A percentile compares a stretch with the other conserved stretches of the same genome.
phyloP scores from a whole-genome alignment of 352 stramenopile genomes.

The Phytophthora sp. region DNA sequence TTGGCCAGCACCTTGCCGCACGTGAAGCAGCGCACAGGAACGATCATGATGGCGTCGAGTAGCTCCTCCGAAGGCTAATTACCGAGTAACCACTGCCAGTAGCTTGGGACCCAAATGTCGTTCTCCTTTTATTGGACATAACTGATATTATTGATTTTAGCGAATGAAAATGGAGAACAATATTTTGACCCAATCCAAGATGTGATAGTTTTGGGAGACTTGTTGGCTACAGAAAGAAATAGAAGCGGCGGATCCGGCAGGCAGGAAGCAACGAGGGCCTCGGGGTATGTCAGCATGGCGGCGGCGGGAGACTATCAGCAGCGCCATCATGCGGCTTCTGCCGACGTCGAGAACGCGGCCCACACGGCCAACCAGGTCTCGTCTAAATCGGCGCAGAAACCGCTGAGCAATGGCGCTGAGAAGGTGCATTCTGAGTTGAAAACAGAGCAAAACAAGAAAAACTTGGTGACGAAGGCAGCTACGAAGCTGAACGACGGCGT shows the following conservation, averaged over 20 bases:
- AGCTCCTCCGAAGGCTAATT: constrained; percentile 22
- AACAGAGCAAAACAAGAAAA: constrained; percentile 17
- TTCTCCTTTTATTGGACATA: constrained; percentile 1
- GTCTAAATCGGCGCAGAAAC: constrained; percentile 16
- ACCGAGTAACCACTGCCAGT: constrained; percentile 27
- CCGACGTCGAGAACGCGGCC: constrained; percentile 15
- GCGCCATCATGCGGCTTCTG: neutral
- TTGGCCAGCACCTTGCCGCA: constrained; percentile 99
- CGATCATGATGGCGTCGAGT: constrained; percentile 92
- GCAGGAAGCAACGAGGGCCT: neutral
- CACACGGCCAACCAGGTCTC: constrained; percentile 19
- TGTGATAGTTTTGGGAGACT: neutral
- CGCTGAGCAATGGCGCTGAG: constrained; percentile 10
- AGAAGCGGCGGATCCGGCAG: constrained; percentile 13
- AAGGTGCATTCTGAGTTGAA: constrained; percentile 8
- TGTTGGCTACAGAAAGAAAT: constrained; percentile 22
- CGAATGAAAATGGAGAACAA: constrained; percentile 2
- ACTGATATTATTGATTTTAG: neutral
- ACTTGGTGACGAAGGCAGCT: neutral
- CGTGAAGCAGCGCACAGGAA: constrained; percentile 99
- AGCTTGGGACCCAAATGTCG: neutral
- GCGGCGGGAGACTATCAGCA: constrained; percentile 24
- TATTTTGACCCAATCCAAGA: constrained; percentile 22
- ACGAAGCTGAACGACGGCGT: neutral
- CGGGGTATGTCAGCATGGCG: constrained; percentile 34